phyloP scores from a whole-genome alignment of 169 alveolate genomes.

The Sarcocystis neurona region DNA sequence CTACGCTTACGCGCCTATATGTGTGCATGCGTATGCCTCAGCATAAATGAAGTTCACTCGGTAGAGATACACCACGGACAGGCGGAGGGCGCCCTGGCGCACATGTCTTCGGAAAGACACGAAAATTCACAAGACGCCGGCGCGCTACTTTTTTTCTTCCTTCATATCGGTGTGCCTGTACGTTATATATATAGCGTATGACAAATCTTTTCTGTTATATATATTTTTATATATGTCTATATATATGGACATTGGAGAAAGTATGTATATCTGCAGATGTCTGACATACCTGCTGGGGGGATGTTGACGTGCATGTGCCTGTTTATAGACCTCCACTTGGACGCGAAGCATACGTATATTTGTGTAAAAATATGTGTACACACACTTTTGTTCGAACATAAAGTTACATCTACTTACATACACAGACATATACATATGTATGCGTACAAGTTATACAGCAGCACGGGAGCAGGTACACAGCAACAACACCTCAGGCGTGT shows the following conservation, averaged over 20 bases:
- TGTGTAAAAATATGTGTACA: not conserved
- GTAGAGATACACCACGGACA: not conserved
- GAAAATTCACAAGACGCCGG: not conserved
- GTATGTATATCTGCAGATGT: no score
- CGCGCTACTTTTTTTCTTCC: not conserved
- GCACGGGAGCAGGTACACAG: no score
- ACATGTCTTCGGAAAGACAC: not conserved
- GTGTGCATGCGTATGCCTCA: not conserved
- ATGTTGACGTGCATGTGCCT: no score
- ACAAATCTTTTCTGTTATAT: not conserved
- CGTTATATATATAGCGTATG: not conserved
- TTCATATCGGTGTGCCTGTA: not conserved
- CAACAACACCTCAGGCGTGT: no score
- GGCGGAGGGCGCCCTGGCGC: not conserved
- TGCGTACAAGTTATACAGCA: not conserved
- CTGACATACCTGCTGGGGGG: no score
- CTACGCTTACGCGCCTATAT: not conserved
- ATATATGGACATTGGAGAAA: not conserved
- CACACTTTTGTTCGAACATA: not conserved
- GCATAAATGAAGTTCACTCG: not conserved
- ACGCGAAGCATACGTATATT: not conserved
- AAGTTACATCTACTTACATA: not conserved
- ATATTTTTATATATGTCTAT: not conserved
- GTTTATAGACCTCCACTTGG: not conserved
- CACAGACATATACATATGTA: not conserved